Evolutionary conservation across 768 basidiomycete genomes (phyloP).

Genomic region (Panellus pusillus): DNA sequence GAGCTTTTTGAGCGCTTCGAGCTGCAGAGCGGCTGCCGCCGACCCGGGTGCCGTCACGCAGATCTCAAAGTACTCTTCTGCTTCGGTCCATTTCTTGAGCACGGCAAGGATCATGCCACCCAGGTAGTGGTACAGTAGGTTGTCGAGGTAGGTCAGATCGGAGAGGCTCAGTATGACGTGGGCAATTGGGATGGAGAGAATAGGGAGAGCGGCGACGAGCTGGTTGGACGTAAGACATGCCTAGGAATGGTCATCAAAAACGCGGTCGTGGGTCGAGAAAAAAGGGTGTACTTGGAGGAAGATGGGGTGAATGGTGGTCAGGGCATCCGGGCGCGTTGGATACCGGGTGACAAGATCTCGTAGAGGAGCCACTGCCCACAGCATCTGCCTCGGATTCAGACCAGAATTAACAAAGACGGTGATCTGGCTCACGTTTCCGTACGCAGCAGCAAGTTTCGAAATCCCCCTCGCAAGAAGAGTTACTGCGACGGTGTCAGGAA

Average conservation of each 20-base stretch:
- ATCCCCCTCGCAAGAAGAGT: slow-evolving; percentile 68
- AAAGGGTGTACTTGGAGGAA: slow-evolving; percentile 56
- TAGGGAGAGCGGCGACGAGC: slow-evolving; percentile 56
- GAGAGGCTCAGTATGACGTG: slow-evolving; percentile 59
- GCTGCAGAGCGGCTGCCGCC: slow-evolving; percentile 65
- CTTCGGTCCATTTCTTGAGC: slow-evolving; percentile 64
- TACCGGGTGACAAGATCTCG: slow-evolving; percentile 62
- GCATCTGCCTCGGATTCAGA: slow-evolving; percentile 26
- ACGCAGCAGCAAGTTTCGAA: slow-evolving; percentile 43
- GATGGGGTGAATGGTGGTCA: slow-evolving; percentile 70
- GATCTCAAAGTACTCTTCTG: slow-evolving; percentile 80
- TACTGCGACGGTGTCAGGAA: slow-evolving; percentile 40
- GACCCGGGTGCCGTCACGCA: slow-evolving; percentile 64
- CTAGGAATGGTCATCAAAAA: slow-evolving; percentile 34
- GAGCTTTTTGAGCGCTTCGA: slow-evolving; percentile 87
- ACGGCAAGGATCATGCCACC: slow-evolving; percentile 71
- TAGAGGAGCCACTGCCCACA: slow-evolving; percentile 57
- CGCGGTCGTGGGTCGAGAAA: neutral
- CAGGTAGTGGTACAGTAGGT: slow-evolving; percentile 81
- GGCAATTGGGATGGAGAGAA: slow-evolving; percentile 65
- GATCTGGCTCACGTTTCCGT: slow-evolving; percentile 48
- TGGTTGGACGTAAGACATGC: slow-evolving; percentile 54
- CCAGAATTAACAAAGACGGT: neutral
- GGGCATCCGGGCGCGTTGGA: slow-evolving; percentile 51
- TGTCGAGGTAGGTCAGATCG: slow-evolving; percentile 76